Conservation (phyloP, 805 yeast genomes). For the Saturnispora dispora region DNA sequence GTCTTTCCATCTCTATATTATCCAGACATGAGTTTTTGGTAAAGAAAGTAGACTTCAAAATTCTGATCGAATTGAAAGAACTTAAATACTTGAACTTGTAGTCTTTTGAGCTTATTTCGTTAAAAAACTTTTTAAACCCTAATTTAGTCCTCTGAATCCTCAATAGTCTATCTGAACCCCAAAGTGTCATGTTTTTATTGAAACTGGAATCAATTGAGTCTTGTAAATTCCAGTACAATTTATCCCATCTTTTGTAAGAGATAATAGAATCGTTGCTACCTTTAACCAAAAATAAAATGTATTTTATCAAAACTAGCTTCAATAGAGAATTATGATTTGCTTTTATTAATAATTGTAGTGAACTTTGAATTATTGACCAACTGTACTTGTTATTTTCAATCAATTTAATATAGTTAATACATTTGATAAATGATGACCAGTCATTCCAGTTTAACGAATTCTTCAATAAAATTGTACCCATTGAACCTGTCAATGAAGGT, state of each 20-base stretch:
- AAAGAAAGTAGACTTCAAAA: background rate
- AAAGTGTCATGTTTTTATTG: constrained; percentile 1
- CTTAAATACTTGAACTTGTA: background rate
- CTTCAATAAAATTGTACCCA: constrained; percentile 1
- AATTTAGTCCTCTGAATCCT: background rate
- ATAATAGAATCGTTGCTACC: constrained; percentile 2
- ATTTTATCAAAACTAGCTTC: constrained; percentile 9
- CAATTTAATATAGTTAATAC: background rate
- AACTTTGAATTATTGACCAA: constrained; percentile 1
- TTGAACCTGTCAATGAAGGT: constrained; percentile 10
- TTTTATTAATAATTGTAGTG: constrained; percentile 1
- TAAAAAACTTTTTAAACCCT: background rate
- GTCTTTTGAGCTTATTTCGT: background rate
- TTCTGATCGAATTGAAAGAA: background rate
- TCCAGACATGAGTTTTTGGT: background rate
- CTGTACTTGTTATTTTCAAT: background rate
- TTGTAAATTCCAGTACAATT: constrained; percentile 9
- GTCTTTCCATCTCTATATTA: background rate
- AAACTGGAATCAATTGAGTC: constrained; percentile 6
- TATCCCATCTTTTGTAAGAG: constrained; percentile 8
- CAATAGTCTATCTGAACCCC: constrained; percentile 4
- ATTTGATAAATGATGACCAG: background rate
- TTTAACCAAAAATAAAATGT: constrained; percentile 2
- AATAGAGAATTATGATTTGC: background rate
- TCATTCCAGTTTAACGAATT: background rate